Evolutionary conservation across 169 alveolate species (phyloP), one percentile per base, ranked within the genome.

Genomic region (Eimeria necatrix): DNA sequence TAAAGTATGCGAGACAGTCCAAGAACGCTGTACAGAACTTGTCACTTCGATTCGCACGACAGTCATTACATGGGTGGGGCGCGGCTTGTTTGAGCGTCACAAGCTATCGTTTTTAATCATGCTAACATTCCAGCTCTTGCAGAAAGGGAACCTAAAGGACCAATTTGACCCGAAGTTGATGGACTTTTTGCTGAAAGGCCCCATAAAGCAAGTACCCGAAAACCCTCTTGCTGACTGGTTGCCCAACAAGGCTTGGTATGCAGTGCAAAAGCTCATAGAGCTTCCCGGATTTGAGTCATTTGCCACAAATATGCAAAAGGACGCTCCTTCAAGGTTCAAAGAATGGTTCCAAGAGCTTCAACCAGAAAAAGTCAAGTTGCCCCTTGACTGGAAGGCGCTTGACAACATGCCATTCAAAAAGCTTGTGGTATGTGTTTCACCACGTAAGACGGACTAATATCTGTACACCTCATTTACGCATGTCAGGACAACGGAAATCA

Each of bases 51-150:
- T 99, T 74, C 98, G 99, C 94, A 98, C 96, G 95, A 98, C 99
- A 6, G 97, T 98, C 93, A 98, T 98, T 97, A 97, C 98, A 59
- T 99, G 99, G 99, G 99, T 99, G 51, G 97, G 98, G 61, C 97
- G 99, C 76, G 99, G 99, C 71, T 97, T 99, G 90, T 98, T 99
- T 88, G 99, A 99, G 96, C 96, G 97, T 91, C 99, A 99, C 97
- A 99, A 99, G 96, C 98, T 98, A 94, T 97, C 98, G 94, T 98
- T 99, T 98, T 95, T 98, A 92, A 97, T 99, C 32, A 97, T 98
- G 97, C 97, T 99, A 53, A 98, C 99, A 16, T 98, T 99, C 97
- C 97, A 99, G 96, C 97, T 99, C 61, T 97, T 99, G 98, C 98
- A 98, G 95, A 98, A 97, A 94, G 97, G 98, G 52, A 98, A 97